Base-by-base conservation (phyloP, 2,329 filamentous ascomycete genomes). In the Leptographium procerum region DNA sequence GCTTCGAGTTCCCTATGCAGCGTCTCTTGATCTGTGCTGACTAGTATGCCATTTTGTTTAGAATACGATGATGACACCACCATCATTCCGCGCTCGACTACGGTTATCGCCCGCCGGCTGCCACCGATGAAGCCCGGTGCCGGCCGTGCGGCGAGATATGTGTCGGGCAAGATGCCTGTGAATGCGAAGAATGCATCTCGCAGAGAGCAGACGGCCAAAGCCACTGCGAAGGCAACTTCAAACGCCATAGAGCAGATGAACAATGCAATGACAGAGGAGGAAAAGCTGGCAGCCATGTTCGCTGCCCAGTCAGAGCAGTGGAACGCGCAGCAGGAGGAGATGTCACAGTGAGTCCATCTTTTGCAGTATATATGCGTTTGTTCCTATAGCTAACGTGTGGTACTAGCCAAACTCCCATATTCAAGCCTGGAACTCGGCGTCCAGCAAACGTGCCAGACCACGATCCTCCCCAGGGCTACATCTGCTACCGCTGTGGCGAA, bases 51-150 rank as follows among this genome's bases (percentile, higher is more conserved):
- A 8, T 24, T 26, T 6, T 28, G n/a, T 14, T n/a, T 13, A 96
- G 94, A 95, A 74, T 97, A 97, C 69, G 89, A 96, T 66, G 94
- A 99, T 76, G 94, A 99, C 70, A 97, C 94, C 0, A 89, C 88
- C n/a, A 91, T 96, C 65, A 96, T 99, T 57, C 89, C 92, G 51
- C 88, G 94, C 66, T 95, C 94, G 22, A 96, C 91, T 2, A 95
- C 91, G 0, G 91, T 99, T 59, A 86, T 96, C 65, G 94, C 91
- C 47, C 86, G 89, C 61, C 85, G 94, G 61, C 79, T 94, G 62
- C 94, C 94, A 3, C 89, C 94, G 8, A 77, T 83, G 56, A 90
- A 91, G 68, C 86, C 86, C 53, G 94, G 94, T 33, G 90, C 91
- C 63, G 95, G 94, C 56, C 84, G 89, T 64, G 95, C 94, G 58